Percentiles rank a stretch among this genome's conserved stretches.
phyloP scores from a whole-genome alignment of 2,329 filamentous ascomycete genomes.

The Calonectria honghensis region DNA sequence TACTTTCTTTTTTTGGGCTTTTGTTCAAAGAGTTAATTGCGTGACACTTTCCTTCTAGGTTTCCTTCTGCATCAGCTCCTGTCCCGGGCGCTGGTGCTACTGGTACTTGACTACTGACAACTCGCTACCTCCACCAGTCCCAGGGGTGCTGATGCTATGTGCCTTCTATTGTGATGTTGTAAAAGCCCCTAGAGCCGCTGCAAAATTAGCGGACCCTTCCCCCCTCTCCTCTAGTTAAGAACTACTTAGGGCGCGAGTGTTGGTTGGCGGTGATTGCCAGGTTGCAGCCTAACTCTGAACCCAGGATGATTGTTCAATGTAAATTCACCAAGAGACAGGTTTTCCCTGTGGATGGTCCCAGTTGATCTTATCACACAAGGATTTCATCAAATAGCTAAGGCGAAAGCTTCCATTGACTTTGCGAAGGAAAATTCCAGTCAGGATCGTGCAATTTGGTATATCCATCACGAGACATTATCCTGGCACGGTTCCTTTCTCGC shows the following conservation, averaged over 20 bases:
- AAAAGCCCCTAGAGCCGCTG: background rate
- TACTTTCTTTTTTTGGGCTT: no score
- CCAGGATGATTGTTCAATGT: background rate
- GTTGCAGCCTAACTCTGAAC: background rate
- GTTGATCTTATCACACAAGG: background rate
- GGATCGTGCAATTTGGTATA: background rate
- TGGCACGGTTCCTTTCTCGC: no score
- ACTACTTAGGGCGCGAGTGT: background rate
- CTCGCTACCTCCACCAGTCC: no score
- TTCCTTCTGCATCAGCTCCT: no score
- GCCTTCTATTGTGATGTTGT: background rate
- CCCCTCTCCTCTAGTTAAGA: background rate
- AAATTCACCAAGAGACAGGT: background rate
- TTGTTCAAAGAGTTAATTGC: background rate
- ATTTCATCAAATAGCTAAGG: background rate
- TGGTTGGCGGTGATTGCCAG: background rate
- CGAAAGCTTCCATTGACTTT: background rate
- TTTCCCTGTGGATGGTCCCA: background rate
- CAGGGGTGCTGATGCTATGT: background rate
- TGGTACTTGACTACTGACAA: no score
- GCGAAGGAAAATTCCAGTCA: background rate
- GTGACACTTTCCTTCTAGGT: background rate
- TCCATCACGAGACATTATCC: background rate
- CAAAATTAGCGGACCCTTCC: background rate
- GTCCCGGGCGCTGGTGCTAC: no score